These are phyloP conservation scores for Lenwebbia sp. DNA, from an alignment of 345 rosid species.

Conservation along the genomic window DNA sequence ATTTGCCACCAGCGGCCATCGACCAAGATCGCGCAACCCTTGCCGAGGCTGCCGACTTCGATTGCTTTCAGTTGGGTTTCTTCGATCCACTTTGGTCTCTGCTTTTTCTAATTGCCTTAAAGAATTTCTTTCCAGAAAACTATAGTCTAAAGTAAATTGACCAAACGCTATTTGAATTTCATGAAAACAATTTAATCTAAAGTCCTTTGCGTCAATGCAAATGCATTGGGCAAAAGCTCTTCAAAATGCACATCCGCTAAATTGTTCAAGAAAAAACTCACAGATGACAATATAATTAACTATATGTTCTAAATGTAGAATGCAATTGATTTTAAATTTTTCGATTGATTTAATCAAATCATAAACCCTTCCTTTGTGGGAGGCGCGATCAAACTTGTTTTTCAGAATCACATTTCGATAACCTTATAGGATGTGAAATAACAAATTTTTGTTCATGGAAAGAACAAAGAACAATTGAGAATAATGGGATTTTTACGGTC, in stretches of 20 bases:
- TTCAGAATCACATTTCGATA: background rate
- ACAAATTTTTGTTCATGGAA: background rate
- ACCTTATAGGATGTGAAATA: background rate
- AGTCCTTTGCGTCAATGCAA: background rate
- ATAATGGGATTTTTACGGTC: background rate
- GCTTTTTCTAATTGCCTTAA: background rate
- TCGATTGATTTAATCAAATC: background rate
- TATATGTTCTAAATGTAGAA: background rate
- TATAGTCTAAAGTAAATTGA: background rate
- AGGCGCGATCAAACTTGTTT: background rate
- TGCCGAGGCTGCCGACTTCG: accelerated
- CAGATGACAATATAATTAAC: background rate
- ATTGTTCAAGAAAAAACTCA: background rate
- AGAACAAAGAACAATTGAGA: background rate
- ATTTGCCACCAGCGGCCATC: accelerated
- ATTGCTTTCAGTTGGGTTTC: background rate
- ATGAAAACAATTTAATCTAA: background rate
- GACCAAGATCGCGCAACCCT: background rate
- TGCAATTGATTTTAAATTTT: background rate
- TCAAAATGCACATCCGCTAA: background rate
- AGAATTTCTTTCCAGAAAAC: background rate
- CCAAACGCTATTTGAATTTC: background rate
- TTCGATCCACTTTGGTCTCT: accelerated
- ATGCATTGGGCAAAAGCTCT: background rate
- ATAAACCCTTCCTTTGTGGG: background rate